Evolutionary conservation across 108 stramenopile species (phyloP), one percentile per base, ranked within the genome.

Genomic region (Cyclotella atomus): DNA sequence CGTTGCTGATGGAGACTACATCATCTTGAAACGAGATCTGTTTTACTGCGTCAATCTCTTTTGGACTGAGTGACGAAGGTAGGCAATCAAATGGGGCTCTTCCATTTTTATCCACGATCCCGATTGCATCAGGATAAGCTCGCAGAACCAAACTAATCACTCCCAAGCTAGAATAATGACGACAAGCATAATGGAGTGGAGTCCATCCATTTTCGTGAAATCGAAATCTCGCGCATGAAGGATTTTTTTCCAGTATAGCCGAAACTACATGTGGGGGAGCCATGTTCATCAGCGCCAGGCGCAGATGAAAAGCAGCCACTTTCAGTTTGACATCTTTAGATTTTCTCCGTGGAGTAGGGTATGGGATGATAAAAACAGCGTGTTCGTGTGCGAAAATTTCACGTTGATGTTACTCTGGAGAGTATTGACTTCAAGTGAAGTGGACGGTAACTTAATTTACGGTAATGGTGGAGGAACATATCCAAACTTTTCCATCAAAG

Each of bases 401-500:
- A n/a, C n/a, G n/a, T n/a, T n/a, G n/a, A n/a, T n/a, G n/a, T n/a
- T n/a, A n/a, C n/a, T n/a, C n/a, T n/a, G n/a, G n/a, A n/a, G n/a
- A n/a, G n/a, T n/a, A n/a, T n/a, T n/a, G n/a, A n/a, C n/a, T n/a
- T n/a, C n/a, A n/a, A n/a, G n/a, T n/a, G n/a, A n/a, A n/a, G n/a
- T n/a, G n/a, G n/a, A n/a, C n/a, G n/a, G n/a, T n/a, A n/a, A n/a
- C n/a, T n/a, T n/a, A n/a, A n/a, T n/a, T n/a, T n/a, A n/a, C n/a
- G n/a, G n/a, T 15, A 57, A 32, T 30, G 29, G 29, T 61, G 80
- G 73, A 59, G 68, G 56, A 17, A 38, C 49, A 47, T 81, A 81
- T 21, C 47, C 55, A 66, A 75, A 81, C 38, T 70, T 74, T 14
- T 84, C 56, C 91, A 95, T 90, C 65, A 95, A 59, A 21, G 82